Evolutionary conservation across 1,139 yeast genomes (phyloP).

Genomic region (Candida sanyaensis): DNA sequence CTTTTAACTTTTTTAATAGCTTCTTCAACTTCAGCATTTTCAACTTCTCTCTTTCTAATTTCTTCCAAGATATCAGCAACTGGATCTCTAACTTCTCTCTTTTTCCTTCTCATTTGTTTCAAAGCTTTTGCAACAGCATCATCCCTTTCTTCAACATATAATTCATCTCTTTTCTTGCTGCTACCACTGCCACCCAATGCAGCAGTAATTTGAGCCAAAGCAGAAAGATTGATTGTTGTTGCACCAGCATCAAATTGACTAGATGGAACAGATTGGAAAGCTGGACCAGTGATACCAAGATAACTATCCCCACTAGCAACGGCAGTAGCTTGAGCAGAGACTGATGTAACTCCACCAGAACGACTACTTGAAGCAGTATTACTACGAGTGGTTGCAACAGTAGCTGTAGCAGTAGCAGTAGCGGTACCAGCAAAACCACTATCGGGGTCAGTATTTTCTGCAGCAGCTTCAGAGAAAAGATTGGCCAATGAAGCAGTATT

Average conservation of each 20-base stretch:
- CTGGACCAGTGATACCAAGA: constrained; percentile 12
- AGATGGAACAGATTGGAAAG: constrained; percentile 13
- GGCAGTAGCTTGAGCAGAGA: background rate
- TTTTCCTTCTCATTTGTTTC: constrained; percentile 4
- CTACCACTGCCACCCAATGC: constrained; percentile 6
- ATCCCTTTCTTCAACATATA: constrained; percentile 3
- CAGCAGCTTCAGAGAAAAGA: constrained; percentile 8
- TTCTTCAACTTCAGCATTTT: constrained; percentile 12
- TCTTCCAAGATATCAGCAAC: constrained; percentile 8
- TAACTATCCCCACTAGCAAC: constrained; percentile 3
- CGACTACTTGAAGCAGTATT: background rate
- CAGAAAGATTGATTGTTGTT: constrained; percentile 13
- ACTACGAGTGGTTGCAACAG: constrained; percentile 5
- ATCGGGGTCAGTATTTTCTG: constrained; percentile 2
- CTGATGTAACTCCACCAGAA: constrained; percentile 1
- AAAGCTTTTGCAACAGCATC: constrained; percentile 2
- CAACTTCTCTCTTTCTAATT: constrained; percentile 13
- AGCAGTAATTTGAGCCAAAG: constrained; percentile 13
- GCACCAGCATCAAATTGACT: constrained; percentile 12
- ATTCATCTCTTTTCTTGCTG: constrained; percentile 4
- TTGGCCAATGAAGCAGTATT: constrained; percentile 9
- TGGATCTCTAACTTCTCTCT: constrained; percentile 4
- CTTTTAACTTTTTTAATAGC: constrained; percentile 22
- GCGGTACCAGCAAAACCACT: constrained; percentile 1
- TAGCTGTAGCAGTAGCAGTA: background rate